Evolutionary conservation across 108 stramenopile species (phyloP).

Genomic region (Asterionellopsis glacialis): DNA sequence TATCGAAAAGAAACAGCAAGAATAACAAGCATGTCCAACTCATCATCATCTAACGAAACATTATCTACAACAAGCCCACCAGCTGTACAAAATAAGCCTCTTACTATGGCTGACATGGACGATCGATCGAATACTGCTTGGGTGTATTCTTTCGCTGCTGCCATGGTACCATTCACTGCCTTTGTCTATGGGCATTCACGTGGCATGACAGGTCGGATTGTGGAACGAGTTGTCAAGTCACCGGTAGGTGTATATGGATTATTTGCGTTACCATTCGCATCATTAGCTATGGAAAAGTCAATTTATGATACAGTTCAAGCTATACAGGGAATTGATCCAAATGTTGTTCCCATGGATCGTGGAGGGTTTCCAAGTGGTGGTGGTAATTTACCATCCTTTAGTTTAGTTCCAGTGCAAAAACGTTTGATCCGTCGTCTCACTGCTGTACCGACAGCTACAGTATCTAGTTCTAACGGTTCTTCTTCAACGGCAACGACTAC

Average conservation of each 20-base stretch:
- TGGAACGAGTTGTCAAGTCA: constrained; percentile 58
- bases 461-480: no score
- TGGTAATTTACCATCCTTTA: constrained; percentile 73
- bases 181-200: constrained; percentile 74
- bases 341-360: constrained; percentile 60
- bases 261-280: constrained; percentile 70
- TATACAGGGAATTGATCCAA: constrained; percentile 80
- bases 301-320: constrained; percentile 85
- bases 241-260: constrained; percentile 83
- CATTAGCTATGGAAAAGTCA: constrained; percentile 79
- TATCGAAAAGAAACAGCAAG: background rate
- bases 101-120: constrained; percentile 19
- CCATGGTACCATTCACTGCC: constrained; percentile 80
- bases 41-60: background rate
- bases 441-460: no score
- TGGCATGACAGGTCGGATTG: constrained; percentile 58
- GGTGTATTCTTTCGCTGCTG: constrained; percentile 62
- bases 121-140: constrained; percentile 35
- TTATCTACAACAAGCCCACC: constrained; percentile 1
- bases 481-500: no score
- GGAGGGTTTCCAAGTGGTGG: constrained; percentile 82
- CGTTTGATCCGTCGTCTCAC: background rate
- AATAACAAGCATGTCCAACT: background rate
- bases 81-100: no score
- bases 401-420: constrained; percentile 70